phyloP scores from a whole-genome alignment of 2,329 filamentous ascomycete species.

The Fusarium austroafricanum region DNA sequence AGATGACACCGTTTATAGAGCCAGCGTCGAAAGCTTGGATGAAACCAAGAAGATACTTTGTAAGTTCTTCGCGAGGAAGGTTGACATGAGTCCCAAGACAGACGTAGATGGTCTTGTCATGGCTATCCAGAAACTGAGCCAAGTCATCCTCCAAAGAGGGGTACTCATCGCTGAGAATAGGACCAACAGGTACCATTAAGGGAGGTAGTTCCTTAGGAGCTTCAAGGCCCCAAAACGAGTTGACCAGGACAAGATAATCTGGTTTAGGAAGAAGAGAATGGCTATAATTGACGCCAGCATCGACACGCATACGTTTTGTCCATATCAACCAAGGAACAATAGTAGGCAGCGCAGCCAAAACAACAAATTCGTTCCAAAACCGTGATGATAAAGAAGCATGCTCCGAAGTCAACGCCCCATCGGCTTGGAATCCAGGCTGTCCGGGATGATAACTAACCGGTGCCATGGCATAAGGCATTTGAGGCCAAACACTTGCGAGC shows the following conservation, averaged over 20 bases:
- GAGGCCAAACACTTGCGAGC: slow-evolving; percentile 54
- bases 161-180: slow-evolving; percentile 53
- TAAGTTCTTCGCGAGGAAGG: slow-evolving; percentile 46
- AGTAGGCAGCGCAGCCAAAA: slow-evolving; percentile 47
- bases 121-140: slow-evolving; percentile 48
- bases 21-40: slow-evolving; percentile 39
- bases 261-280: slow-evolving; percentile 51
- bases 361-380: slow-evolving; percentile 51
- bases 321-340: slow-evolving; percentile 48
- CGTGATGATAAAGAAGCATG: slow-evolving; percentile 53
- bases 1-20: slow-evolving; percentile 55
- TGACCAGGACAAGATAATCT: slow-evolving; percentile 56
- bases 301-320: slow-evolving; percentile 50
- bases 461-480: slow-evolving; percentile 56
- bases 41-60: slow-evolving; percentile 50
- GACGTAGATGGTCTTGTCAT: slow-evolving; percentile 54
- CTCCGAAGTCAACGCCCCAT: slow-evolving; percentile 53
- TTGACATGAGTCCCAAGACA: slow-evolving; percentile 57
- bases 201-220: slow-evolving; percentile 57
- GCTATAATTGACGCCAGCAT: slow-evolving; percentile 48
- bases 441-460: slow-evolving; percentile 55
- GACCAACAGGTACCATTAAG: slow-evolving; percentile 53
- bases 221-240: slow-evolving; percentile 59
- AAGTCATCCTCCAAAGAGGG: slow-evolving; percentile 45
- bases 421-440: slow-evolving; percentile 55